Conservation (phyloP, 2,329 filamentous ascomycete genomes). For the Trichoderma aggressivum region DNA sequence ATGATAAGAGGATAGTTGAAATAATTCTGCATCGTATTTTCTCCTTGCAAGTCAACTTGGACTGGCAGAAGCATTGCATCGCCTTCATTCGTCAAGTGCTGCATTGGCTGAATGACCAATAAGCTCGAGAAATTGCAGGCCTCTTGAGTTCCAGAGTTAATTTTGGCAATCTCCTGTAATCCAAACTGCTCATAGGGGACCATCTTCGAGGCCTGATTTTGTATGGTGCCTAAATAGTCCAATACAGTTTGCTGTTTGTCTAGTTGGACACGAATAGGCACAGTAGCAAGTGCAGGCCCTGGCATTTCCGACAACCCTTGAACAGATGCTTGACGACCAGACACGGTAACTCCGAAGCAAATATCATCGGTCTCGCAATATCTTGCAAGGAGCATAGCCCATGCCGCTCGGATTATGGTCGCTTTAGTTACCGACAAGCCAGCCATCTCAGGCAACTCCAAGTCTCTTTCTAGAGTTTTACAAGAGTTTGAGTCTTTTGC, state of each 20-base stretch:
- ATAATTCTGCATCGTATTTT: background rate
- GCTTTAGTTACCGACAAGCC: slow-evolving; percentile 9
- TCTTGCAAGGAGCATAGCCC: slow-evolving; percentile 23
- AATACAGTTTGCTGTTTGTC: background rate
- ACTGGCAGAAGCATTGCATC: background rate
- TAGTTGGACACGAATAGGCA: slow-evolving; percentile 19
- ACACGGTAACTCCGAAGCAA: slow-evolving; percentile 24
- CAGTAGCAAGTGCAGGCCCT: slow-evolving; percentile 18
- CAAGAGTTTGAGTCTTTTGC: background rate
- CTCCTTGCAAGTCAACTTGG: background rate
- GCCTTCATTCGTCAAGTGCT: background rate
- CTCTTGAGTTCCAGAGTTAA: background rate
- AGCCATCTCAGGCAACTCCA: background rate
- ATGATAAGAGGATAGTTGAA: background rate
- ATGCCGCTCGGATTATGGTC: slow-evolving; percentile 22
- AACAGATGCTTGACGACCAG: slow-evolving; percentile 20
- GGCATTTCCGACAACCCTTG: slow-evolving; percentile 10
- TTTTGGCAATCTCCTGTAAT: slow-evolving; percentile 11
- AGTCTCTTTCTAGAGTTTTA: background rate
- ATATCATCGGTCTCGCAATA: slow-evolving; percentile 19
- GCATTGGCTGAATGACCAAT: background rate
- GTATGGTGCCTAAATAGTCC: slow-evolving; percentile 10
- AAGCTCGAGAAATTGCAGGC: background rate
- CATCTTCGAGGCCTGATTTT: slow-evolving; percentile 19
- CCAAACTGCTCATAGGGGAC: slow-evolving; percentile 25